Conservation (phyloP, 2,329 filamentous ascomycete genomes). For the Aspergillus fumigatus region DNA sequence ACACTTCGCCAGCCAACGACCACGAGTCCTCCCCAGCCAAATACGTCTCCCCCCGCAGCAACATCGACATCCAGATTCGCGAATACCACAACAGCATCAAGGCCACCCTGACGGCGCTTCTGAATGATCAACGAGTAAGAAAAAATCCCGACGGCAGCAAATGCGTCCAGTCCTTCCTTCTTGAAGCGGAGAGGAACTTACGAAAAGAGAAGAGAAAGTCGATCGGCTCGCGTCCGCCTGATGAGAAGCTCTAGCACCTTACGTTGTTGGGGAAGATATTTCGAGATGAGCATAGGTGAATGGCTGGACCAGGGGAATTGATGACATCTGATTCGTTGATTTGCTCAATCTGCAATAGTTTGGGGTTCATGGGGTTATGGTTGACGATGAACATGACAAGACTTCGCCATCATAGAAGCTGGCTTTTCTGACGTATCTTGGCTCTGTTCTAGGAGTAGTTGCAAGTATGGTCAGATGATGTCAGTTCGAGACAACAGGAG, state of each 20-base stretch:
- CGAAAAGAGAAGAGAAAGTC: constrained; percentile 12
- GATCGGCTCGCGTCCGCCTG: neutral
- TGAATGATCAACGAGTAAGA: constrained; percentile 56
- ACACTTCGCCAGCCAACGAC: neutral
- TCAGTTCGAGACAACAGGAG: neutral
- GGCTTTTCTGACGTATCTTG: neutral
- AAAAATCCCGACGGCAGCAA: constrained; percentile 50
- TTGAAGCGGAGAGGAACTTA: constrained; percentile 59
- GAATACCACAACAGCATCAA: constrained; percentile 42
- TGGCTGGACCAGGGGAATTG: neutral
- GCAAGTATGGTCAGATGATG: neutral
- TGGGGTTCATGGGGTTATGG: neutral
- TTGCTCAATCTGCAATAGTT: neutral
- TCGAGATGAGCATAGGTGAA: neutral
- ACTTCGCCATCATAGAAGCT: neutral
- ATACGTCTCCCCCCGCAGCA: neutral
- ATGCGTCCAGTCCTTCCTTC: constrained; percentile 56
- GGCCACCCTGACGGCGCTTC: constrained; percentile 56
- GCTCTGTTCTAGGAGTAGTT: neutral
- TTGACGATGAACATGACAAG: neutral
- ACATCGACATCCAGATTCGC: constrained; percentile 1
- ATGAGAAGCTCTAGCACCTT: neutral
- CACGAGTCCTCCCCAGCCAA: neutral
- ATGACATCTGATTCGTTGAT: neutral
- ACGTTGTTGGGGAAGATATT: too few relatives aligned